Conservation (phyloP, 2,329 filamentous ascomycete species). For the Cordyceps farinosa region DNA sequence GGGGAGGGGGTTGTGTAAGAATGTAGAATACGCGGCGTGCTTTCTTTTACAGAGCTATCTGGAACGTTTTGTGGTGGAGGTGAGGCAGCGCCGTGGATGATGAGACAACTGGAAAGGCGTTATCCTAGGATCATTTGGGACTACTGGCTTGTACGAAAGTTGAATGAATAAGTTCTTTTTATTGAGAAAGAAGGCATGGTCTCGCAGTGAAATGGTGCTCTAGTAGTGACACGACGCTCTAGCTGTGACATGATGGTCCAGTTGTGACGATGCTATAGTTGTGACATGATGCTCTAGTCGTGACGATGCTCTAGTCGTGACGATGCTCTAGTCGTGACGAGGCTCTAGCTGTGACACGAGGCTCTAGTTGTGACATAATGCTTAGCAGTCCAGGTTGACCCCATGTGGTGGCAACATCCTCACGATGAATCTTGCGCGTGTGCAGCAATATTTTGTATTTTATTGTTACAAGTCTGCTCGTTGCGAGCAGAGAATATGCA, state of each 20-base stretch:
- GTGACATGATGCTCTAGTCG: too few species aligned
- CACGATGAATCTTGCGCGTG: too few species aligned
- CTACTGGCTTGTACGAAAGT: conserved; percentile 10
- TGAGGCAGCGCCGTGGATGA: conserved; percentile 15
- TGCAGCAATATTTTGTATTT: not conserved
- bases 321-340: not conserved
- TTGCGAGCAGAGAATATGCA: conserved; percentile 3
- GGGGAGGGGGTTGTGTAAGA: not conserved
- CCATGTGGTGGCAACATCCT: not conserved
- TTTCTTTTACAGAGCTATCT: not conserved
- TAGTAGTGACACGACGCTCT: not conserved
- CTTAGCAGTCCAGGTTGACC: not conserved
- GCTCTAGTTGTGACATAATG: not conserved
- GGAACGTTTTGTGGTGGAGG: not conserved
- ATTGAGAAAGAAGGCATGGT: too few species aligned
- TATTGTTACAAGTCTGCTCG: conserved; percentile 16
- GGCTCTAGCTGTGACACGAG: too few species aligned
- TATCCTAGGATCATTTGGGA: not conserved
- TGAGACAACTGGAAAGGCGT: conserved; percentile 19
- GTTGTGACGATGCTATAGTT: not conserved
- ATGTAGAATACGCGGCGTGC: conserved; percentile 1
- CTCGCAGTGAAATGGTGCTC: too few species aligned
- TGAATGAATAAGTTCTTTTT: not conserved
- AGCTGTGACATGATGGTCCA: not conserved
- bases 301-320: not conserved